Percentiles rank a stretch among this genome's conserved stretches.
These are phyloP conservation scores for Claviceps fusiformis DNA, from an alignment of 2,329 filamentous ascomycete genomes.

Conservation along the genomic window DNA sequence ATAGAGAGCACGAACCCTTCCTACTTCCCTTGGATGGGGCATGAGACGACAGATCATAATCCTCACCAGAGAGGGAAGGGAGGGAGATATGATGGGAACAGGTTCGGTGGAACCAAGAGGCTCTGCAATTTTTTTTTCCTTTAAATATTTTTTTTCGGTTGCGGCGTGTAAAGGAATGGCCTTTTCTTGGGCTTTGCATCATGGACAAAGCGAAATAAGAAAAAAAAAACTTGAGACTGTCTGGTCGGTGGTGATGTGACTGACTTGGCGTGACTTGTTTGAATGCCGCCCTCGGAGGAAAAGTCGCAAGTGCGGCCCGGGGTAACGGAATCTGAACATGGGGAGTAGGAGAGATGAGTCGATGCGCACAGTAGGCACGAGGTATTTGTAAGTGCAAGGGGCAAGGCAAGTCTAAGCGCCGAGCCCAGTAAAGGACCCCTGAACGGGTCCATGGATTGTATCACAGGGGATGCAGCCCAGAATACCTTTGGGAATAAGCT, in stretches of 20 bases:
- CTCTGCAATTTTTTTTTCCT: slow-evolving; percentile 26
- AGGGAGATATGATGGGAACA: neutral
- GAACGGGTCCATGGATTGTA: too few species aligned
- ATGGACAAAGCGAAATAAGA: slow-evolving; percentile 22
- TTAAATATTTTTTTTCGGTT: slow-evolving; percentile 23
- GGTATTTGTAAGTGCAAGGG: too few species aligned
- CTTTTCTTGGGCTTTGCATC: slow-evolving; percentile 39
- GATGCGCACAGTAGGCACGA: too few species aligned
- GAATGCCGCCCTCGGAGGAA: neutral
- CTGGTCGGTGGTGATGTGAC: neutral
- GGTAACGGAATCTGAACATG: too few species aligned
- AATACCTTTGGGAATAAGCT: too few species aligned
- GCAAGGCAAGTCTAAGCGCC: too few species aligned
- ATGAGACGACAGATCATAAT: neutral
- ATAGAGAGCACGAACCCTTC: slow-evolving; percentile 13
- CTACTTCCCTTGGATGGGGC: slow-evolving; percentile 1
- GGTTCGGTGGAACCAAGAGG: slow-evolving; percentile 13
- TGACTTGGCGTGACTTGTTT: neutral
- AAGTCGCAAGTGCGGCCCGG: too few species aligned
- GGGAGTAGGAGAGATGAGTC: too few species aligned
- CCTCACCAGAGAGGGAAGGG: neutral
- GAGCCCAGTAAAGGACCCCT: too few species aligned
- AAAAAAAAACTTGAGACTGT: slow-evolving; percentile 8
- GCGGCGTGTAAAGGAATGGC: slow-evolving; percentile 37
- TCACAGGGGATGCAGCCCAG: too few species aligned